phyloP scores from a whole-genome alignment of 306 rosid genomes.

The Castanospermum australe region DNA sequence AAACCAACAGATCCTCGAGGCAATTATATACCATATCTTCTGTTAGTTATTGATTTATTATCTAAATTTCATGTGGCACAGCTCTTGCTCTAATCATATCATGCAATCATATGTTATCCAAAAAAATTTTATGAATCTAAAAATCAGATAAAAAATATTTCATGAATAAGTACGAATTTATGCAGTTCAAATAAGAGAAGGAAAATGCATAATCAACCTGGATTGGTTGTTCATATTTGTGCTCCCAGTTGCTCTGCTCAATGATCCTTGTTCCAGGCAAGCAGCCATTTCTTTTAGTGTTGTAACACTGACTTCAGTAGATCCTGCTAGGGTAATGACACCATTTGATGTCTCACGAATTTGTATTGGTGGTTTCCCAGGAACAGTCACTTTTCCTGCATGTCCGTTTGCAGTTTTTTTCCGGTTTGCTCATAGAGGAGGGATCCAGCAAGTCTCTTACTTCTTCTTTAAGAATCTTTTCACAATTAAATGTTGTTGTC shows the following conservation, averaged over 20 bases:
- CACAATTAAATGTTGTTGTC: conserved; percentile 38
- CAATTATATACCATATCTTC: conserved; percentile 1
- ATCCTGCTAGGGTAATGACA: conserved; percentile 95
- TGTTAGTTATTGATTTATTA: not conserved
- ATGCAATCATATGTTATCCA: not conserved
- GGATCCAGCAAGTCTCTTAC: conserved; percentile 93
- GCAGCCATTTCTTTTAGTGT: conserved; percentile 92
- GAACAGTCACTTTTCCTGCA: conserved; percentile 62
- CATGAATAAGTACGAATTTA: not conserved
- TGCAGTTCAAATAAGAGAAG: conserved; percentile 23
- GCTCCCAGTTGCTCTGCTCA: conserved; percentile 97
- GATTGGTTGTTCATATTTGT: conserved; percentile 99
- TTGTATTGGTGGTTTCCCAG: conserved; percentile 95
- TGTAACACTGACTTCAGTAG: conserved; percentile 87
- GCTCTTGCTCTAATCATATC: not conserved
- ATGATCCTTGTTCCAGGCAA: conserved; percentile 95
- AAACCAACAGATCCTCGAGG: conserved; percentile 11
- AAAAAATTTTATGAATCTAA: conserved; percentile 13
- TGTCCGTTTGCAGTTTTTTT: conserved; percentile 85
- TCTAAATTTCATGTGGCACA: not conserved
- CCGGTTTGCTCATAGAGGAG: conserved; percentile 70
- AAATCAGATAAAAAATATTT: not conserved
- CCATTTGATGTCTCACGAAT: conserved; percentile 99
- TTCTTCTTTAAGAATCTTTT: conserved; percentile 96
- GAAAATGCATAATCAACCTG: conserved; percentile 56